Percentiles rank a stretch among this genome's conserved stretches.
Evolutionary conservation across 2,329 filamentous ascomycete species (phyloP).

Genomic region (Fusarium vanettenii): DNA sequence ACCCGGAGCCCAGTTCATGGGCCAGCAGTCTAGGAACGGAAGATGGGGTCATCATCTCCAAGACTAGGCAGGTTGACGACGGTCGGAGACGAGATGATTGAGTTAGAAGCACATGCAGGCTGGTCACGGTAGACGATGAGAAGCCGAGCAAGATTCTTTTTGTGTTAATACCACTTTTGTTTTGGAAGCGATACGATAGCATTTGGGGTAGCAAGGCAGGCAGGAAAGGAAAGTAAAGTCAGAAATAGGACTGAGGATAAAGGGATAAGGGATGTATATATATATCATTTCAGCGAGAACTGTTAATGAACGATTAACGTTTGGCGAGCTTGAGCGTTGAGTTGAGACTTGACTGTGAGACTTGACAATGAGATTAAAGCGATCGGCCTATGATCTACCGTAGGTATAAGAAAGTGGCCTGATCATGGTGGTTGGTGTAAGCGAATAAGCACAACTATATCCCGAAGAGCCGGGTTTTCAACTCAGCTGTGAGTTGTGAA

Average conservation of each 20-base stretch:
- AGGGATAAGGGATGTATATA: neutral
- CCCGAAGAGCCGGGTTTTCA: neutral
- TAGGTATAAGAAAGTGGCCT: neutral
- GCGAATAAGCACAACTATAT: neutral
- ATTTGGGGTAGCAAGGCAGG: slow-evolving; percentile 10
- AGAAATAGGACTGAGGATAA: neutral
- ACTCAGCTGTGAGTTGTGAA: neutral
- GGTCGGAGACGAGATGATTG: neutral
- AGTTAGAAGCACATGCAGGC: neutral
- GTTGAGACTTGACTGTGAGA: neutral
- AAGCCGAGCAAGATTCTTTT: neutral
- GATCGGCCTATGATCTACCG: neutral
- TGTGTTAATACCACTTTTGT: slow-evolving; percentile 14
- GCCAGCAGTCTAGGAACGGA: slow-evolving; percentile 51
- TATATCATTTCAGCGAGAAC: neutral
- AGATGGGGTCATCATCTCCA: slow-evolving; percentile 60
- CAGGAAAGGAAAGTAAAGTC: neutral
- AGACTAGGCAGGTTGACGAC: slow-evolving; percentile 43
- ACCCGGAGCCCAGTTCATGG: slow-evolving; percentile 55
- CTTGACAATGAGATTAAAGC: neutral
- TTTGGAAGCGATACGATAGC: slow-evolving; percentile 6
- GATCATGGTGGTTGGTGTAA: neutral
- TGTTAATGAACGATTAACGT: neutral
- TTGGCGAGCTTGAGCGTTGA: neutral
- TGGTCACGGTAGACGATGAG: neutral